phyloP scores from a whole-genome alignment of 1,284 basidiomycete genomes.

The Schizophyllum amplum region DNA sequence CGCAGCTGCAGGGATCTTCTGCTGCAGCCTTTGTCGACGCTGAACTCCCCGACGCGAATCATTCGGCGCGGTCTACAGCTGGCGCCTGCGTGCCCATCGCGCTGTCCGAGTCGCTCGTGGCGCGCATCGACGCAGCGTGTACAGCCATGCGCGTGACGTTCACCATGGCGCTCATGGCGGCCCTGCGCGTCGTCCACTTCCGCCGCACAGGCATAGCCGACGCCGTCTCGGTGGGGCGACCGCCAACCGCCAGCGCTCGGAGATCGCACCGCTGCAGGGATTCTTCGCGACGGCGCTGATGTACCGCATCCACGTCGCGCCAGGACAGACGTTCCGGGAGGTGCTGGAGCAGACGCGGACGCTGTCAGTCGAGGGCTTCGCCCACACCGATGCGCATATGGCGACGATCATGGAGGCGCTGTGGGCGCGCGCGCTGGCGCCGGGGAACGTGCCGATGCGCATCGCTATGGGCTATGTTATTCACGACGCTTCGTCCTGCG shows the following conservation, averaged over 20 bases:
- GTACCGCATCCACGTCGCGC: not conserved
- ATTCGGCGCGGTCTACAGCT: not conserved
- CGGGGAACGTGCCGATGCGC: not conserved
- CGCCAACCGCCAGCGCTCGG: not conserved
- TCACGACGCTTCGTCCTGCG: not conserved
- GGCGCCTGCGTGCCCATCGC: not conserved
- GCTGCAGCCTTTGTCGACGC: not conserved
- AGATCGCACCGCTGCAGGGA: not conserved
- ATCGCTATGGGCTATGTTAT: not conserved
- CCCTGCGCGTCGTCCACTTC: not conserved
- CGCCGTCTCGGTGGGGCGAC: not conserved
- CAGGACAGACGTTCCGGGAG: not conserved
- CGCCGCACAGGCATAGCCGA: not conserved
- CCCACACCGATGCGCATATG: not conserved
- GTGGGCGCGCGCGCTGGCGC: not conserved
- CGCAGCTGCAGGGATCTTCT: not conserved
- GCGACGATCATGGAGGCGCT: not conserved
- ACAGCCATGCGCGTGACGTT: not conserved
- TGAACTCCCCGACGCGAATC: not conserved
- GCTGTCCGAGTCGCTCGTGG: not conserved
- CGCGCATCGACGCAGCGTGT: not conserved
- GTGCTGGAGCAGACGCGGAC: not conserved
- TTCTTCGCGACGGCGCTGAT: not conserved
- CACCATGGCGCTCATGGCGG: not conserved
- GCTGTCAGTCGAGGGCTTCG: not conserved